Evolutionary conservation across 805 yeast genomes (phyloP), one percentile per base, ranked within the genome.

Genomic region (Diddensiella santjacobensis): DNA sequence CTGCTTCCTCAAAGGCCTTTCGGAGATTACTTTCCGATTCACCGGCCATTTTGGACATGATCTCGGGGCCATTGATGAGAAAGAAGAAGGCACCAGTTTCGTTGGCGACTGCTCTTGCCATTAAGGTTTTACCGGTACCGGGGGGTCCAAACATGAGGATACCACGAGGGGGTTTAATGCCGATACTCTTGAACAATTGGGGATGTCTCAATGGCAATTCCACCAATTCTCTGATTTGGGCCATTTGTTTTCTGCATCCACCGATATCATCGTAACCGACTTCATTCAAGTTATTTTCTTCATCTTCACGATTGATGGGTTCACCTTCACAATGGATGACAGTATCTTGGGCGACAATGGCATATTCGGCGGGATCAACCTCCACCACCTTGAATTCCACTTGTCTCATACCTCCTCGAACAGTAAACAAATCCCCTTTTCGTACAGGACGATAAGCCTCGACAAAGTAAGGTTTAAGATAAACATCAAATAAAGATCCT

Each of bases 31-130:
- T 86, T 74, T 93, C 99, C 15, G 96, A 87, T 73, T 93, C 99
- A 75, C 99, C 99, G 45, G 99, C 99, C 99, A 93, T 93, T 73
- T 93, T 93, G 48, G 98, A 90, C 99, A 93, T 93, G 64, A 93
- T 95, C 72, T 93, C 99, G 6, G 99, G 99, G 70, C 99, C 99
- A 67, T 93, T 93, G 70, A 93, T 93, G 62, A 93, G 79, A 69
- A 93, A 93, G 80, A 93, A 93, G 69, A 93, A 93, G 1, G 99
- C 99, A 65, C 99, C 99, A 20, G 99, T 93, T 71, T 93, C 99
- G 63, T 93, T 93, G 42, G 99, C 99, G 45, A 93, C 99, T n/a
- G 99, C 99, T 68, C 99, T 83, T 1, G 99, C 99, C 96, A 93
- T 89, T 59, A 93, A 77, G 26, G 99, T 93, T 72, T 93, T 93